A percentile compares a stretch with the other conserved stretches of the same genome.
phyloP scores from a whole-genome alignment of 129 eudicot species.

The Flaveria linearis region DNA sequence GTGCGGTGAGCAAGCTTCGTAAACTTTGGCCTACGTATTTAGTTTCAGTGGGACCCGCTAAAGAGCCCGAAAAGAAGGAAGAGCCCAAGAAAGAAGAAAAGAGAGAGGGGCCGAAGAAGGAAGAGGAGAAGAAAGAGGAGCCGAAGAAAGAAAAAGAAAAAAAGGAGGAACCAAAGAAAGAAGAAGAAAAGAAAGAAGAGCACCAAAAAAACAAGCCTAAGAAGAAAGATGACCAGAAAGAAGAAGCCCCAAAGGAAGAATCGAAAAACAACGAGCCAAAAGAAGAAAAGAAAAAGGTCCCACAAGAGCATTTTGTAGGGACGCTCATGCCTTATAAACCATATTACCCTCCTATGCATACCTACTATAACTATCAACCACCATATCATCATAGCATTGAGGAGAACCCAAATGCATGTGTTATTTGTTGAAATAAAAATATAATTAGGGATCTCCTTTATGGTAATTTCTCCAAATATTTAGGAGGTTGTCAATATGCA shows the following conservation, averaged over 20 bases:
- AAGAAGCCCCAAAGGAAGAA: constrained; percentile 48
- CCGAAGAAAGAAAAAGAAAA: constrained; percentile 37
- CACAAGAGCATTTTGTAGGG: constrained; percentile 55
- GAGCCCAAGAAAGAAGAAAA: constrained; percentile 54
- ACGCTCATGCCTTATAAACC: constrained; percentile 66
- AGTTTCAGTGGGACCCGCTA: constrained; percentile 77
- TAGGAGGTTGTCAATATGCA: constrained; percentile 27
- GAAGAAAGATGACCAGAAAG: constrained; percentile 49
- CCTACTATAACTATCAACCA: constrained; percentile 55
- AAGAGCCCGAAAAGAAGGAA: constrained; percentile 84
- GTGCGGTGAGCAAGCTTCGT: constrained; percentile 72
- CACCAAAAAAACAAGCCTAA: constrained; percentile 49
- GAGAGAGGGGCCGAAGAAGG: constrained; percentile 12
- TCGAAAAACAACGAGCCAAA: constrained; percentile 56
- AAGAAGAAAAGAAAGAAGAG: constrained; percentile 57
- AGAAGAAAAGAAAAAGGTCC: constrained; percentile 47
- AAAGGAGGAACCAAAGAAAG: constrained; percentile 51
- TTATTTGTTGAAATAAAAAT: constrained; percentile 42
- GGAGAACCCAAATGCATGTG: constrained; percentile 89
- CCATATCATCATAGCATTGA: constrained; percentile 72
- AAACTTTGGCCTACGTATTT: constrained; percentile 75
- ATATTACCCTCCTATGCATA: constrained; percentile 70
- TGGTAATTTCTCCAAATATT: constrained; percentile 26
- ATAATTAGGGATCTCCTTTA: constrained; percentile 16
- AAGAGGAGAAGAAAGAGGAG: constrained; percentile 4